Percentiles rank a stretch among this genome's conserved stretches.
phyloP scores from a whole-genome alignment of 345 rosid species.

The Bruguiera gymnorhiza region DNA sequence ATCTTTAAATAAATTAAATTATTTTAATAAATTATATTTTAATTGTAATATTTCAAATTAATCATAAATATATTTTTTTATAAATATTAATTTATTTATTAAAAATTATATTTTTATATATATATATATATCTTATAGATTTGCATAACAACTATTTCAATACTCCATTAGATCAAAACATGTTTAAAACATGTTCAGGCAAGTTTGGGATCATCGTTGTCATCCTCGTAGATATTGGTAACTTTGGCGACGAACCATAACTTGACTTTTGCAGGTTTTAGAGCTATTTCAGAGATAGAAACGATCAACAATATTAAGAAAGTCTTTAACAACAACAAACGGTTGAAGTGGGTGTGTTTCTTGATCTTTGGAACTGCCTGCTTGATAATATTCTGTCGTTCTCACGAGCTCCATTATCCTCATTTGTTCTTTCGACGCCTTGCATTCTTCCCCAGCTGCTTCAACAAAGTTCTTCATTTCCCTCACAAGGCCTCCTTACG shows the following conservation, averaged over 20 bases:
- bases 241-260: slow-evolving; percentile 31
- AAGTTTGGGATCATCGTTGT: slow-evolving; percentile 56
- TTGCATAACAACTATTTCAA: slow-evolving; percentile 28
- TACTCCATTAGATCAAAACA: not conserved
- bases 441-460: slow-evolving; percentile 57
- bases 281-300: slow-evolving; percentile 55
- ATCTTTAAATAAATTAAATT: too few relatives aligned
- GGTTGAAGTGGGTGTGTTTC: slow-evolving; percentile 53
- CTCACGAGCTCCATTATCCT: slow-evolving; percentile 59
- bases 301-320: slow-evolving; percentile 72
- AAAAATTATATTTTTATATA: too few relatives aligned
- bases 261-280: slow-evolving; percentile 52
- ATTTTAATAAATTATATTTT: too few relatives aligned
- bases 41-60: too few relatives aligned
- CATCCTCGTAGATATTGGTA: slow-evolving; percentile 24
- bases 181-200: slow-evolving; percentile 55
- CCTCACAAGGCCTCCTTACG: slow-evolving; percentile 41
- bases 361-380: slow-evolving; percentile 45
- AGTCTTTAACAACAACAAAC: slow-evolving; percentile 63
- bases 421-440: slow-evolving; percentile 42
- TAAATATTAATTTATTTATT: too few relatives aligned
- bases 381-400: slow-evolving; percentile 75
- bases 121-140: not conserved
- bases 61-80: too few relatives aligned
- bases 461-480: slow-evolving; percentile 59